phyloP scores from a whole-genome alignment of 352 stramenopile species.

The Elongisporangium senticosum region DNA sequence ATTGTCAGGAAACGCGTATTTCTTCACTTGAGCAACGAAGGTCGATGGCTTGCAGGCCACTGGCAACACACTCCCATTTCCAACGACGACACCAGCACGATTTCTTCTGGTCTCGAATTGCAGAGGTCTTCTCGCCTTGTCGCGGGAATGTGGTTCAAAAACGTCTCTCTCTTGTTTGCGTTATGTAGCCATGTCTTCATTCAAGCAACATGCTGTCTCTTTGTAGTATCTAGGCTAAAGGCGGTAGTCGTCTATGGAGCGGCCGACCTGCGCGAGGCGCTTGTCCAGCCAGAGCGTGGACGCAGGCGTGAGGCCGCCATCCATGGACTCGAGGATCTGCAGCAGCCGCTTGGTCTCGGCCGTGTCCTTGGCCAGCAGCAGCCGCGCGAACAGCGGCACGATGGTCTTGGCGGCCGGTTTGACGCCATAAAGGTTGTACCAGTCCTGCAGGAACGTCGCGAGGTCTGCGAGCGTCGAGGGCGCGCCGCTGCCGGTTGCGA shows the following conservation, averaged over 20 bases:
- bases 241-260: constrained; percentile 59
- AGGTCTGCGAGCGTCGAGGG: constrained; percentile 54
- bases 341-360: constrained; percentile 63
- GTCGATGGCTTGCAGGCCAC: too few species aligned
- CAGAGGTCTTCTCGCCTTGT: too few species aligned
- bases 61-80: too few species aligned
- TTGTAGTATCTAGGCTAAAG: constrained; percentile 12
- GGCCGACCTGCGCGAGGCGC: constrained; percentile 42
- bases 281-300: constrained; percentile 73
- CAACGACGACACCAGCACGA: too few species aligned
- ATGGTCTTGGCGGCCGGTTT: constrained; percentile 66
- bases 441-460: constrained; percentile 75
- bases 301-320: constrained; percentile 52
- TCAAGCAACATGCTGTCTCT: background rate
- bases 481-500: constrained; percentile 29
- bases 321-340: constrained; percentile 75
- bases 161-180: background rate
- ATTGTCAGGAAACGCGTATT: too few species aligned
- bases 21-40: too few species aligned
- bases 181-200: background rate
- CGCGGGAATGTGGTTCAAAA: too few species aligned
- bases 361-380: constrained; percentile 44
- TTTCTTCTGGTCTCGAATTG: too few species aligned
- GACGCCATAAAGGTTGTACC: constrained; percentile 78
- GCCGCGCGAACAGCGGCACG: constrained; percentile 56